Base-by-base conservation (phyloP, 2,329 filamentous ascomycete species). In the Hypoxylon sp. region DNA sequence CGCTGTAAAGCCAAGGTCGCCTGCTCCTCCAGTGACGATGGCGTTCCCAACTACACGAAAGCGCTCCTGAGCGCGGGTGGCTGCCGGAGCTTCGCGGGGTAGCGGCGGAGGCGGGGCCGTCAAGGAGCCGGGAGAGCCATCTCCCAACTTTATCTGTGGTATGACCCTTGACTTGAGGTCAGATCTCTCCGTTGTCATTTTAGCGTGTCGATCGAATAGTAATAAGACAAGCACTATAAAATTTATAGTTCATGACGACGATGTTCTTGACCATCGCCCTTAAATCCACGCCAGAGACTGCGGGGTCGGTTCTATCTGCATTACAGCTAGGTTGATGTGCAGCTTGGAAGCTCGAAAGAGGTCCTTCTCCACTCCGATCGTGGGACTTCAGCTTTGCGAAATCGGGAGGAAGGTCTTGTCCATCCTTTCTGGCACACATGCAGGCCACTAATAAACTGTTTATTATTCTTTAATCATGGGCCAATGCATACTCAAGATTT, bases 1-100 rank as follows among this genome's bases (percentile, higher is more conserved):
- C 3, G 69, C 71, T 1, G 72, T 68, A 28, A 71, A 72, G 2
- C 75, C 76, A 30, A 78, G 71, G 36, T 73, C 72, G 7, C 75
- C 75, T 0, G 72, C 74, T 2, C 76, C 74, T 16, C 76, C 75
- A 5, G 76, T 77, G 14, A 77, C 72, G 22, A 77, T 69, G 46
- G 74, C 75, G 48, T 75, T 75, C 16, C 75, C 76, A 5, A 22
- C 38, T 28, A 76, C 60, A 8, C 67, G 68, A 49, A 77, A 77
- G 14, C 74, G 70, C 36, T 71, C 69, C n/a, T 62, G 61, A 3
- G 73, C 74, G 11, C 73, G 72, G 12, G 61, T 60, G 11, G 68
- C 48, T 2, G 72, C 63, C 40, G 70, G 52, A 18, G 64, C 51
- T 38, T 65, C 58, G 52, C 49, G 65, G 57, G 70, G 61, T 33